Evolutionary conservation across 345 rosid species (phyloP), one percentile per base, ranked within the genome.

Genomic region (Brassica juncea): DNA sequence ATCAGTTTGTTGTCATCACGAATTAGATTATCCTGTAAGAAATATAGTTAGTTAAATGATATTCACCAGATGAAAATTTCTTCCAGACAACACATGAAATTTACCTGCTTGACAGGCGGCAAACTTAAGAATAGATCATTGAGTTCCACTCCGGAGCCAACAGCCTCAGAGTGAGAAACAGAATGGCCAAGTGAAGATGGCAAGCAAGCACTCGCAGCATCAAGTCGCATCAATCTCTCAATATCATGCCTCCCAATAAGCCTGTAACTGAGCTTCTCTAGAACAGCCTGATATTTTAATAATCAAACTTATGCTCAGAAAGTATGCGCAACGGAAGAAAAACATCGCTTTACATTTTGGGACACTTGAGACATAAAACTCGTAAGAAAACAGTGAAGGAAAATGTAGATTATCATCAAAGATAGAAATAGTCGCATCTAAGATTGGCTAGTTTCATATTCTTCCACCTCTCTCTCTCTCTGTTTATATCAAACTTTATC

Each of bases 181-280:
- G 88, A 82, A 77, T 82, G 86, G 77, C 84, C 87, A 82, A 70
- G 77, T 44, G 83, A 75, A 84, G 83, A 85, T 19, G 95, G 93
- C 72, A 95, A 87, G 80, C 89, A 91, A 6, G 86, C 84, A 81
- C 97, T 91, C 14, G 94, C 89, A 0, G 90, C 88, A 77, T 93
- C 97, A 78, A 82, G 86, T 65, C 91, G 94, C 97, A 95, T 92
- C 89, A 95, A 83, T 85, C 85, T 95, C 84, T 95, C 99, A 84
- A 95, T 86, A 79, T 95, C 99, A 82, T 95, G 93, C 86, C 99
- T 88, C 80, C 97, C 99, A 73, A 95, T 93, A 74, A 95, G 89
- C 98, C 89, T 91, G 82, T 93, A 93, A 84, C 98, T 95, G 79
- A 87, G 97, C 86, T 93, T 95, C 87, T 95, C 99, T 74, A 95